These are phyloP conservation scores for Suillus decipiens DNA, from an alignment of 768 basidiomycete genomes.

Conservation along the genomic window DNA sequence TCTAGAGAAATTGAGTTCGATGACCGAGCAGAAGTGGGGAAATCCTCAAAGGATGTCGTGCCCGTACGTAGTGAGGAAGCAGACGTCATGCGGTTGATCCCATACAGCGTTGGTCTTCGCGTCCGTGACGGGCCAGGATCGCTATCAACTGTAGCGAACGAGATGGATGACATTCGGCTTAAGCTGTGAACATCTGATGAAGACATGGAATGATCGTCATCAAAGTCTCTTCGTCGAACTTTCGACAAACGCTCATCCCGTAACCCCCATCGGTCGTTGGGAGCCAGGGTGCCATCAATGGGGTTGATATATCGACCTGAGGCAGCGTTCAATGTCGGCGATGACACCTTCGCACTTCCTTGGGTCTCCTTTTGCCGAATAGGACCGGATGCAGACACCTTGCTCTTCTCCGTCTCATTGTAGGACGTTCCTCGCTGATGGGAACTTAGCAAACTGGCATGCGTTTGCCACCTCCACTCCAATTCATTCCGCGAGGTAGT, in stretches of 20 bases:
- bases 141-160: slow-evolving; percentile 82
- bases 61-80: slow-evolving; percentile 65
- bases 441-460: slow-evolving; percentile 46
- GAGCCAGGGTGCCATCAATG: slow-evolving; percentile 34
- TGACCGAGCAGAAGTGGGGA: slow-evolving; percentile 69
- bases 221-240: slow-evolving; percentile 78
- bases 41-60: slow-evolving; percentile 69
- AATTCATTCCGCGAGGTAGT: slow-evolving; percentile 51
- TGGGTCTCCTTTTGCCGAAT: slow-evolving; percentile 59
- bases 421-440: slow-evolving; percentile 30
- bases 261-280: slow-evolving; percentile 47
- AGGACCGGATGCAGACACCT: slow-evolving; percentile 59
- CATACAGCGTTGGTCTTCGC: slow-evolving; percentile 63
- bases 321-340: slow-evolving; percentile 60
- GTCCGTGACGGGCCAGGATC: slow-evolving; percentile 78
- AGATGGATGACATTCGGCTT: slow-evolving; percentile 74
- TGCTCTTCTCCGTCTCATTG: slow-evolving; percentile 42
- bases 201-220: slow-evolving; percentile 91
- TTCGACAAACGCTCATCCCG: slow-evolving; percentile 69
- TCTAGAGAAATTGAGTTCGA: slow-evolving; percentile 81
- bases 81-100: slow-evolving; percentile 74
- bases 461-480: slow-evolving; percentile 57
- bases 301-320: slow-evolving; percentile 54
- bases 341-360: slow-evolving; percentile 38
- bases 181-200: slow-evolving; percentile 82